Evolutionary conservation across 768 basidiomycete species (phyloP), one percentile per base, ranked within the genome.

Genomic region (Agrocybe praecox): DNA sequence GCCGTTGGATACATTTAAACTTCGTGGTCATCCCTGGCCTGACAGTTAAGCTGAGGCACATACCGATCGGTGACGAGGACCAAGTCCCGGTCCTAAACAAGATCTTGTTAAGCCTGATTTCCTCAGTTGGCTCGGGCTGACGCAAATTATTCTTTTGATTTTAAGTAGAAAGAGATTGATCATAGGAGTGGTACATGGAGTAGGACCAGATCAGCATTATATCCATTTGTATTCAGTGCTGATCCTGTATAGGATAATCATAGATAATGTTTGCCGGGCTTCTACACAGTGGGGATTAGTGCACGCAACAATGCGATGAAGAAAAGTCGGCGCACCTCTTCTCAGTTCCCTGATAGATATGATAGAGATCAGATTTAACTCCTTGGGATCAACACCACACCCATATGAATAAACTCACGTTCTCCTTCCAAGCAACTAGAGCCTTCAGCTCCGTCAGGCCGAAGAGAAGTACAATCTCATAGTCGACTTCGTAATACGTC

Each of bases 371-470:
- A 17, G 42, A 32, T 10, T 40, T 22, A 42, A 17, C 6, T 29
- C 26, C 12, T 8, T 3, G 22, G 0, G 32, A 21, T 22, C 62
- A 14, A 63, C 52, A 22, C 40, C 14, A 17, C 51, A 46, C 46
- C n/a, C 36, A 15, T 19, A 1, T 19, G 21, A 46, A 18, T 2
- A 45, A 50, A 29, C 73, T 73, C 11, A 62, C 81, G 47, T 76
- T 72, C 34, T 81, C 79, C 53, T 67, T 60, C 80, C 80, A 83
- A 40, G 68, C 63, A 53, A 82, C 71, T 36, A 78, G 73, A 0
- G 79, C 81, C 52, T 69, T 74, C 57, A 81, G 62, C 58, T 83
- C 82, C 1, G 81, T 82, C 43, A 79, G 57, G 6, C 82, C 81
- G 49, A 83, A 80, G 8, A 76, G 68, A 18, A 83, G 60, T 10